Evolutionary conservation across 2,329 filamentous ascomycete species (phyloP), one percentile per base, ranked within the genome.

Genomic region (Scedosporium boydii): DNA sequence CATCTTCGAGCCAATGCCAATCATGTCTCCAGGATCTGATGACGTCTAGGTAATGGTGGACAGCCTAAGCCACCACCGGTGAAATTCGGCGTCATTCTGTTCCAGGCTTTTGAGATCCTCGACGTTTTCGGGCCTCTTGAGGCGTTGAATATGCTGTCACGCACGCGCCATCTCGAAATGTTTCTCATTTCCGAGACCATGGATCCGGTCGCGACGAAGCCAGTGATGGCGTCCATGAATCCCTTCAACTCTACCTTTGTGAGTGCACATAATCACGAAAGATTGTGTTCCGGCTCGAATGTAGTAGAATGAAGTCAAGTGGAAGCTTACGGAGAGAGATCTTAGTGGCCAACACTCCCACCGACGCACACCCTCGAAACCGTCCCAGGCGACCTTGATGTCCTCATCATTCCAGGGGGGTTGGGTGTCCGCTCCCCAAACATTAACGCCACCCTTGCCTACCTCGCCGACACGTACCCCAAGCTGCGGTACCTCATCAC

Each of bases 351-450:
- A 80, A 78, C 2, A 73, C 76, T 68, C 88, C 85, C 0, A 86
- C 86, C 67, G 75, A 73, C 53, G 71, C 34, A 76, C 4, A 75
- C 78, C 2, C 80, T 81, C 1, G 72, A 72, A 3, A 5, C 21
- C 14, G 76, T 78, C 1, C 80, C 80, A 1, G 75, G 77, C n/a
- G 72, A 38, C 34, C 34, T 88, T 4, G 84, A 89, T 55, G 82
- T 89, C 3, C 76, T 90, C 21, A 71, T 91, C n/a, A 72, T 90
- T 6, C 87, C 87, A 0, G 87, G 88, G 1, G 87, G 87, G 0
- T 61, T 74, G 0, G 87, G 86, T 0, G 75, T 74, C 0, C 72
- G 78, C 3, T 65, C 65, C 2, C 65, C 74, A 0, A 72, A 78
- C 0, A 70, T 82, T 2, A 72, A 77, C 1, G 86, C 71, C 63